These are phyloP conservation scores for Phytophthora cajani DNA, from an alignment of 352 stramenopile species.

Conservation along the genomic window DNA sequence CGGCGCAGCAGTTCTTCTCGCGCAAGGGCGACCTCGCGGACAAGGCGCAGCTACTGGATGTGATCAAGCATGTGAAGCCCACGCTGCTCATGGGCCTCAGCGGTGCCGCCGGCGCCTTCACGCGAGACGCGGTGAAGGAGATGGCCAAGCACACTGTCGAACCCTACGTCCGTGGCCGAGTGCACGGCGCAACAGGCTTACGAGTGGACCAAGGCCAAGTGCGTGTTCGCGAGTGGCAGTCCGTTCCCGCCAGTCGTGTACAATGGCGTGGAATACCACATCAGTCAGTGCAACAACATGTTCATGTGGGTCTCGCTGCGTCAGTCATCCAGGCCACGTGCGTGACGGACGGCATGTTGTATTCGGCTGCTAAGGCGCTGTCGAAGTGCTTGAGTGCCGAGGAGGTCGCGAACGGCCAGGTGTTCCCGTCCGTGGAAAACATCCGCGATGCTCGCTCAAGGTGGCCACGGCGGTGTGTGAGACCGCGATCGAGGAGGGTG, in stretches of 20 bases:
- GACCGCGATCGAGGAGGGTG: conserved; percentile 86
- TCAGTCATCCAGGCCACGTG: conserved; percentile 80
- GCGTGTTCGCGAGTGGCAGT: conserved; percentile 96
- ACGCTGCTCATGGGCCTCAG: conserved; percentile 83
- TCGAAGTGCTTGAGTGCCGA: conserved; percentile 93
- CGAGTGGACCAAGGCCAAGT: conserved; percentile 95
- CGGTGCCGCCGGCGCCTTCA: conserved; percentile 90
- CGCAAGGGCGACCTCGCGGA: conserved; percentile 63
- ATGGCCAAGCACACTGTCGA: conserved; percentile 95
- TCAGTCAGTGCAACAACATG: conserved; percentile 96
- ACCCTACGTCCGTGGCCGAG: conserved; percentile 97
- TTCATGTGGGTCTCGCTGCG: conserved; percentile 95
- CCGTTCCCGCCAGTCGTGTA: conserved; percentile 94
- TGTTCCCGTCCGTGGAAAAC: conserved; percentile 93
- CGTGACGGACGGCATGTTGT: conserved; percentile 95
- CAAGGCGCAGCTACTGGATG: conserved; percentile 69
- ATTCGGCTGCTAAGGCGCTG: conserved; percentile 93
- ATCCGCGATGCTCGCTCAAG: conserved; percentile 93
- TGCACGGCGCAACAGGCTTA: conserved; percentile 97
- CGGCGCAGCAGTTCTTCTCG: conserved; percentile 84
- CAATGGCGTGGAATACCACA: conserved; percentile 80
- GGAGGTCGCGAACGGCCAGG: conserved; percentile 91
- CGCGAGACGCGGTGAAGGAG: conserved; percentile 72
- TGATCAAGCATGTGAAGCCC: conserved; percentile 90
- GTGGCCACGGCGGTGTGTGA: conserved; percentile 93